Evolutionary conservation across 177 flowering plant species (phyloP).

Genomic region (Vitis hybrid): DNA sequence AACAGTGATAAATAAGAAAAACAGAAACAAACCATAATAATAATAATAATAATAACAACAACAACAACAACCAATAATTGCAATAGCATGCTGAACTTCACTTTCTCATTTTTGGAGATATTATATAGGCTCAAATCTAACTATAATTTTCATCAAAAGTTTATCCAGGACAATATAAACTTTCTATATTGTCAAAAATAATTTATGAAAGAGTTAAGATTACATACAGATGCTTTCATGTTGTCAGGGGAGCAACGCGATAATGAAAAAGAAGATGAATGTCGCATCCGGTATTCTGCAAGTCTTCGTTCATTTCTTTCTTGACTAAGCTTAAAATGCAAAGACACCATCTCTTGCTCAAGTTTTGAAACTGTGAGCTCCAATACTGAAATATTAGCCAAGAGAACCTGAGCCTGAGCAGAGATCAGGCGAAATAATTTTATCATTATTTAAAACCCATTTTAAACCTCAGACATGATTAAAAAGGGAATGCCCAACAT

Average conservation of each 20-base stretch:
- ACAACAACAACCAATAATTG: no score
- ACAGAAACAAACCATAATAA: no score
- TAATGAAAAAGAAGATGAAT: conserved; percentile 31
- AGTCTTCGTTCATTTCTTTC: conserved; percentile 80
- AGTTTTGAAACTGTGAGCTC: conserved; percentile 60
- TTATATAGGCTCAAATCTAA: no score
- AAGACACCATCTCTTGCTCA: conserved; percentile 57
- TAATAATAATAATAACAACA: no score
- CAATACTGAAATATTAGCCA: conserved; percentile 48
- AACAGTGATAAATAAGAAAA: no score
- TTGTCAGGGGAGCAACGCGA: conserved; percentile 20
- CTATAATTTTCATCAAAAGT: no score
- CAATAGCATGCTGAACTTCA: no score
- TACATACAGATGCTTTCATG: conserved; percentile 17
- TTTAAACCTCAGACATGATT: not conserved
- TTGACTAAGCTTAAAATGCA: conserved; percentile 68
- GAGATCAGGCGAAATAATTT: conserved; percentile 3
- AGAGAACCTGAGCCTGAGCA: conserved; percentile 58
- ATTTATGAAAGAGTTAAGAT: not conserved
- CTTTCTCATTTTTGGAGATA: no score
- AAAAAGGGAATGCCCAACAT: not conserved
- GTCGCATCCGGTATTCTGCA: conserved; percentile 53
- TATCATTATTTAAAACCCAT: not conserved
- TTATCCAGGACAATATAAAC: no score
- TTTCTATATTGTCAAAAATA: not conserved